Conservation (phyloP, 2,329 filamentous ascomycete genomes). For the Neofusicoccum umdonicola region DNA sequence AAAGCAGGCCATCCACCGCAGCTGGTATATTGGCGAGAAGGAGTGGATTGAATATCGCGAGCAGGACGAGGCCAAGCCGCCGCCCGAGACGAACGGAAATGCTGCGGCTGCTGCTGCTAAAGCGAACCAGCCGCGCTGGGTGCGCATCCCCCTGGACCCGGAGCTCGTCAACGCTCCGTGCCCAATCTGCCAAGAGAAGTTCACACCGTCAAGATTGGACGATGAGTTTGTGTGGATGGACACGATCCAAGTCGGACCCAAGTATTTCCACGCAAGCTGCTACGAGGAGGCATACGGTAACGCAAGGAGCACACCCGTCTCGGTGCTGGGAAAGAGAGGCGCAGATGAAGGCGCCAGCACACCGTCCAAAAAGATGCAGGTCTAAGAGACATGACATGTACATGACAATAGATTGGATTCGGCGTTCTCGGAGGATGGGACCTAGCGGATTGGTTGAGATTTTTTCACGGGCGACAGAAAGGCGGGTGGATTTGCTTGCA, state of each 20-base stretch:
- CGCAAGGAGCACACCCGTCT: constrained; percentile 32
- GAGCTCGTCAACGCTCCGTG: constrained; percentile 74
- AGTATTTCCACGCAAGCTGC: constrained; percentile 88
- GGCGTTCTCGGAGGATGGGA: constrained; percentile 11
- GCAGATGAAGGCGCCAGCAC: constrained; percentile 8
- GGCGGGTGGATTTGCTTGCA: not conserved
- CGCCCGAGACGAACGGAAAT: constrained; percentile 39
- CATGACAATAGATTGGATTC: constrained; percentile 13
- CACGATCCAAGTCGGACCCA: constrained; percentile 71
- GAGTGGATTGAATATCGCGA: constrained; percentile 91
- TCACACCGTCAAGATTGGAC: constrained; percentile 84
- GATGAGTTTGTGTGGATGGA: constrained; percentile 98
- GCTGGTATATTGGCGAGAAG: constrained; percentile 92
- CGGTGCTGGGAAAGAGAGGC: constrained; percentile 34
- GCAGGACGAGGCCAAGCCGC: constrained; percentile 58
- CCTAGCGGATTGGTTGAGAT: not conserved
- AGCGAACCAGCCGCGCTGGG: constrained; percentile 65
- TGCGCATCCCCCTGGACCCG: constrained; percentile 78
- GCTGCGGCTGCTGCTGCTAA: constrained; percentile 44
- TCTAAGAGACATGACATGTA: constrained; percentile 9
- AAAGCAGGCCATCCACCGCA: constrained; percentile 83
- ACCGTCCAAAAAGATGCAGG: constrained; percentile 17
- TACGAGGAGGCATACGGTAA: constrained; percentile 61
- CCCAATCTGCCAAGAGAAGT: constrained; percentile 93
- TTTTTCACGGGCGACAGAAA: not conserved